phyloP scores from a whole-genome alignment of 805 yeast genomes.

The Tanozyma kutaoensis region DNA sequence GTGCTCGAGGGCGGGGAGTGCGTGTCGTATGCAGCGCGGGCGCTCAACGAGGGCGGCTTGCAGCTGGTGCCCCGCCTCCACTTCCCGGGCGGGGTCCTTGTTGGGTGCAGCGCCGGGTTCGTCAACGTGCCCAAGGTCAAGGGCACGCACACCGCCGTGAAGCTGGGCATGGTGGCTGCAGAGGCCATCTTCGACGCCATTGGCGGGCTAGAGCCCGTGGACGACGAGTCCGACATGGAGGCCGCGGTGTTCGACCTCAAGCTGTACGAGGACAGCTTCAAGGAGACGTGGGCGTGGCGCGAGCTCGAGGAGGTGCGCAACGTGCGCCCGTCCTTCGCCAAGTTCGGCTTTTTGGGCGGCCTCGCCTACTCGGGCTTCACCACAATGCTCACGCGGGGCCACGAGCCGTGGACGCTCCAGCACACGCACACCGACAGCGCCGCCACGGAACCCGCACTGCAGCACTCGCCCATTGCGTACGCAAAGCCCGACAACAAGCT shows the following conservation, averaged over 20 bases:
- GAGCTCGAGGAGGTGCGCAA: conserved; percentile 82
- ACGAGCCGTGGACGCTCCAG: conserved; percentile 77
- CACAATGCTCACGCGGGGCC: conserved; percentile 66
- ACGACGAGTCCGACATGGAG: conserved; percentile 27
- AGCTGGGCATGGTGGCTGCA: conserved; percentile 91
- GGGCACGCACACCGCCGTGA: conserved; percentile 97
- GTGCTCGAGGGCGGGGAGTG: conserved; percentile 84
- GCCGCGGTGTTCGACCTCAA: conserved; percentile 33
- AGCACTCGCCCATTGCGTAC: conserved; percentile 63
- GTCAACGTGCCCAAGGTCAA: conserved; percentile 95
- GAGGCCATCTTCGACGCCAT: conserved; percentile 49
- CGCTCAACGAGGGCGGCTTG: conserved; percentile 92
- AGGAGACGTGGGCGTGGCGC: conserved; percentile 72
- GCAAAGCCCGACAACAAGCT: conserved; percentile 94
- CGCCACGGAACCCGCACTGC: conserved; percentile 53
- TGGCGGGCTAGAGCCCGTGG: conserved; percentile 31
- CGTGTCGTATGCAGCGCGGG: conserved; percentile 89
- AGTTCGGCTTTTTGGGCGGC: conserved; percentile 74
- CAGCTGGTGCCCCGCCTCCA: conserved; percentile 84
- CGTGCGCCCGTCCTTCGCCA: conserved; percentile 82
- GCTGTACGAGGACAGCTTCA: conserved; percentile 50
- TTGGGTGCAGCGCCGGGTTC: conserved; percentile 95
- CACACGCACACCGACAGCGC: conserved; percentile 61
- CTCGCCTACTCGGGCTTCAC: conserved; percentile 73
- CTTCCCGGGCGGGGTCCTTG: conserved; percentile 93